Evolutionary conservation across 441 rosid genomes (phyloP).

Genomic region (Pelargonium citronellum): DNA sequence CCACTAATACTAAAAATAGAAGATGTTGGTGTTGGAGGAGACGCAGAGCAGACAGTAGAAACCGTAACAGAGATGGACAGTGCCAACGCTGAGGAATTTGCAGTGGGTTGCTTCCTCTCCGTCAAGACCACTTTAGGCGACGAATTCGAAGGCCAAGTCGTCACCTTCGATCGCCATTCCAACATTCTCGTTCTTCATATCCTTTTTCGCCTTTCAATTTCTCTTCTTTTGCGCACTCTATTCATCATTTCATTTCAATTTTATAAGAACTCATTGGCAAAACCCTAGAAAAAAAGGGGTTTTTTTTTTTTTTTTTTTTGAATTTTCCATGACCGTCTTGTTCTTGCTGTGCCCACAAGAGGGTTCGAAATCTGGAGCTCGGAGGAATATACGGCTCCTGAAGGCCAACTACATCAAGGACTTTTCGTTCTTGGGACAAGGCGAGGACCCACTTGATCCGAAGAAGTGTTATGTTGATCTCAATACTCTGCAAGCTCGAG

Average conservation of each 20-base stretch:
- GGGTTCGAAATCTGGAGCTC: constrained; percentile 57
- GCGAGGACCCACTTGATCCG: constrained; percentile 61
- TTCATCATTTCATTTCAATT: background rate
- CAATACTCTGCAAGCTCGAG: background rate
- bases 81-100: constrained; percentile 50
- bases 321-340: background rate
- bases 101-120: constrained; percentile 71
- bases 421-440: constrained; percentile 52
- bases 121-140: constrained; percentile 76
- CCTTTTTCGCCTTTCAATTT: constrained; percentile 31
- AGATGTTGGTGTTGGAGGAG: background rate
- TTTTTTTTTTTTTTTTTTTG: background rate
- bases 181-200: constrained; percentile 93
- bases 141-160: constrained; percentile 77
- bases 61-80: constrained; percentile 24
- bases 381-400: constrained; percentile 63
- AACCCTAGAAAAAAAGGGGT: background rate
- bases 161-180: constrained; percentile 72
- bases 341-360: constrained; percentile 46
- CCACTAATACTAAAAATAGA: background rate
- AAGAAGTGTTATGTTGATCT: background rate
- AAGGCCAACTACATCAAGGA: constrained; percentile 69
- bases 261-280: background rate
- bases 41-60: background rate
- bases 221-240: background rate